Evolutionary conservation across 129 eudicot species (phyloP).

Genomic region (Pittosporum tobira): DNA sequence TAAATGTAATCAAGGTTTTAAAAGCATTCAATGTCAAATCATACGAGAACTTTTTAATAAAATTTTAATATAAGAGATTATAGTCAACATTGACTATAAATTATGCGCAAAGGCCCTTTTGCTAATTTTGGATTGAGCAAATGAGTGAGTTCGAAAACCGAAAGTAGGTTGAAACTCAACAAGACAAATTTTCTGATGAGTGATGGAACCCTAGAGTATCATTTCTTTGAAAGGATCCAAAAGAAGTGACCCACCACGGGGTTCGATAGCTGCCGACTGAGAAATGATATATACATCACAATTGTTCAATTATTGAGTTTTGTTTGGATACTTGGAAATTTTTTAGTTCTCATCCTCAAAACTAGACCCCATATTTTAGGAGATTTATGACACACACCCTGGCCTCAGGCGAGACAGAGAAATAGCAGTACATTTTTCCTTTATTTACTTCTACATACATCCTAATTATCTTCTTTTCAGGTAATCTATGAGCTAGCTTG

Average conservation of each 20-base stretch:
- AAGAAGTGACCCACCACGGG: slow-evolving; percentile 4
- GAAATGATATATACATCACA: background rate
- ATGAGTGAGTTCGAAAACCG: background rate
- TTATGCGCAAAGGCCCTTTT: background rate
- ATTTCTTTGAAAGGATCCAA: background rate
- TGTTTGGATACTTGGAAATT: background rate
- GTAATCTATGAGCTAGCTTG: too few species aligned
- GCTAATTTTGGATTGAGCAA: background rate
- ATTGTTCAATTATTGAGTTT: slow-evolving; percentile 2
- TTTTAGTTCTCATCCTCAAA: background rate
- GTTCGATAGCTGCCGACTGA: background rate
- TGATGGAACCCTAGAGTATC: background rate
- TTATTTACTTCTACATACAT: too few species aligned
- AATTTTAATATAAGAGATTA: background rate
- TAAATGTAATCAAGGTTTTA: background rate
- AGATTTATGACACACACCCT: background rate
- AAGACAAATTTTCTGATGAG: background rate
- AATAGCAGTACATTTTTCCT: too few species aligned
- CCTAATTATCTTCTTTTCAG: too few species aligned
- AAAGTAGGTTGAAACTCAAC: background rate
- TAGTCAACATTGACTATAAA: background rate
- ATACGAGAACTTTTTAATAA: too few species aligned
- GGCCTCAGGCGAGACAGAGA: too few species aligned
- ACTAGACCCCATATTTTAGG: background rate
- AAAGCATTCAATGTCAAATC: background rate